A percentile compares a stretch with the other conserved stretches of the same genome.
Conservation (phyloP, 495 filamentous ascomycete species). For the Aspergillus bertholletiae region DNA sequence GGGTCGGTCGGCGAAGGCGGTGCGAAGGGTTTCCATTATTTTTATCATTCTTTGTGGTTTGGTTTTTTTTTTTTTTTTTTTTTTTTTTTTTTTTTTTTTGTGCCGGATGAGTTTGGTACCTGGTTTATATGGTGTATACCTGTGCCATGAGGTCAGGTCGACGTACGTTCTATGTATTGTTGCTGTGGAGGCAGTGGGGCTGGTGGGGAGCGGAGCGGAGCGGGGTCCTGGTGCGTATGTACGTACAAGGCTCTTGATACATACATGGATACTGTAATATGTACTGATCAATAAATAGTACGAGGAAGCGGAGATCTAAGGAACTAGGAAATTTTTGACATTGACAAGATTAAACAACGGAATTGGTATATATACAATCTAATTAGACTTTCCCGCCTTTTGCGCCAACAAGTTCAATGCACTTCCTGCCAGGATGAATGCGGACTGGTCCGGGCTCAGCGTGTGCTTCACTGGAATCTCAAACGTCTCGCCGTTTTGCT, state of each 20-base stretch:
- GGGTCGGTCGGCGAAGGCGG: slow-evolving; percentile 35
- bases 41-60: too few relatives aligned
- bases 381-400: slow-evolving; percentile 17
- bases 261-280: too few relatives aligned
- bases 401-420: slow-evolving; percentile 84
- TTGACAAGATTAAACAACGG: not conserved
- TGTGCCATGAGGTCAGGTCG: not conserved
- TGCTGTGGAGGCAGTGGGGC: slow-evolving; percentile 15
- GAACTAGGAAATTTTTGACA: not conserved
- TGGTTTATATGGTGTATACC: not conserved
- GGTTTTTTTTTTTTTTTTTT: too few relatives aligned
- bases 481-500: slow-evolving; percentile 57
- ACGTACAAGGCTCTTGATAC: too few relatives aligned
- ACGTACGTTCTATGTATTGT: too few relatives aligned
- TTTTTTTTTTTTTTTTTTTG: not conserved
- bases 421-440: slow-evolving; percentile 88
- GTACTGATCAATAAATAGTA: too few relatives aligned
- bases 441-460: slow-evolving; percentile 81
- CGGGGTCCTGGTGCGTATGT: not conserved
- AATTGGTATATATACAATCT: not conserved
- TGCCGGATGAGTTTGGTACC: not conserved
- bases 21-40: slow-evolving; percentile 38
- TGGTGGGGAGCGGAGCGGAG: slow-evolving; percentile 4
- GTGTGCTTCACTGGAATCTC: slow-evolving; percentile 60
- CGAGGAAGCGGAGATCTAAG: too few relatives aligned